Evolutionary conservation across 768 basidiomycete species (phyloP).

Genomic region (Russula earlei): DNA sequence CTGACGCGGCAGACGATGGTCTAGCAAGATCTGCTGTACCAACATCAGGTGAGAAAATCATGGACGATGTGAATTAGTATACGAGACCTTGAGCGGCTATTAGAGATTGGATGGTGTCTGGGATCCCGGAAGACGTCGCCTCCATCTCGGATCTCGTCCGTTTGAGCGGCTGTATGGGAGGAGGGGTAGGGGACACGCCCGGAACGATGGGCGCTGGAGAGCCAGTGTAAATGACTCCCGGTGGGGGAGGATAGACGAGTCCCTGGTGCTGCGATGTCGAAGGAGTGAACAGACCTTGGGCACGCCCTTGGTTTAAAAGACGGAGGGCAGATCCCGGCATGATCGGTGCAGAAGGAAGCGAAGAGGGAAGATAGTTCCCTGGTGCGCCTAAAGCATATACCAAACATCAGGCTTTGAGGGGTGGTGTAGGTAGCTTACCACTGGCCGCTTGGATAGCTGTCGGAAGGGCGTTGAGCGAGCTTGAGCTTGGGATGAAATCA

Average conservation of each 20-base stretch:
- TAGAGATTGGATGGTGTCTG: slow-evolving; percentile 16
- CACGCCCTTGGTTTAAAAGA: slow-evolving; percentile 75
- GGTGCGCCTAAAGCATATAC: background rate
- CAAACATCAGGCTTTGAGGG: background rate
- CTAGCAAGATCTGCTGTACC: slow-evolving; percentile 39
- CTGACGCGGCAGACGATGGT: slow-evolving; percentile 40
- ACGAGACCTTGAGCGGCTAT: slow-evolving; percentile 17
- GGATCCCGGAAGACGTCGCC: slow-evolving; percentile 29
- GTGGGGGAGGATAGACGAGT: slow-evolving; percentile 42
- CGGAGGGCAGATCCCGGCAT: slow-evolving; percentile 82
- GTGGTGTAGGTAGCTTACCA: slow-evolving; percentile 3
- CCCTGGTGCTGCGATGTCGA: slow-evolving; percentile 55
- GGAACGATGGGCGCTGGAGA: slow-evolving; percentile 34
- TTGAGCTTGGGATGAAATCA: slow-evolving; percentile 78
- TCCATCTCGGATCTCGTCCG: slow-evolving; percentile 62
- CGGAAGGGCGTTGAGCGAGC: slow-evolving; percentile 61
- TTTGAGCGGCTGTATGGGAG: slow-evolving; percentile 39
- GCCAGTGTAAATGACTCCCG: slow-evolving; percentile 40
- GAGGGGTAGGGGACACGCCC: slow-evolving; percentile 29
- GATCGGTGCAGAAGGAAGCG: slow-evolving; percentile 71
- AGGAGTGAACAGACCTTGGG: slow-evolving; percentile 79
- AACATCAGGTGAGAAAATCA: slow-evolving; percentile 35
- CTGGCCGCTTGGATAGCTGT: slow-evolving; percentile 21
- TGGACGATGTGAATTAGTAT: slow-evolving; percentile 19
- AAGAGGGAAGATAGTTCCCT: slow-evolving; percentile 22